Conservation (phyloP, 352 stramenopile species). For the Achlya hypogyna region DNA sequence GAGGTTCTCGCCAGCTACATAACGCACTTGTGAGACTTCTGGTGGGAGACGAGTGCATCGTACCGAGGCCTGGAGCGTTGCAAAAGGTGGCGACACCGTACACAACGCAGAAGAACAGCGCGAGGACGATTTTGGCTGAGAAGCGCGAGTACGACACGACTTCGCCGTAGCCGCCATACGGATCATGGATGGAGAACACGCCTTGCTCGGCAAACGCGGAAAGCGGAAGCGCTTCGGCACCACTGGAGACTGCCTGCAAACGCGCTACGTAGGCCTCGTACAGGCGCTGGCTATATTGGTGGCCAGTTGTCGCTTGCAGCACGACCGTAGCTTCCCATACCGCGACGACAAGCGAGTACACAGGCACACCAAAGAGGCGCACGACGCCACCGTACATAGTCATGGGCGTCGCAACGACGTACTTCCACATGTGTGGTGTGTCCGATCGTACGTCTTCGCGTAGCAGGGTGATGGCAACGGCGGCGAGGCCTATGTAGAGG, state of each 20-base stretch:
- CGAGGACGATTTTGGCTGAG: slow-evolving; percentile 36
- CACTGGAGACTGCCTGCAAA: slow-evolving; percentile 15
- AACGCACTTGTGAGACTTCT: background rate
- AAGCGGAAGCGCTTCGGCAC: slow-evolving; percentile 21
- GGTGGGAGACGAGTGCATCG: background rate
- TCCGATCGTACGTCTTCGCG: slow-evolving; percentile 27
- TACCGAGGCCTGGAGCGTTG: slow-evolving; percentile 60
- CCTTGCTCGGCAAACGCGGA: slow-evolving; percentile 27
- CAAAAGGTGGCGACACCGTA: slow-evolving; percentile 62
- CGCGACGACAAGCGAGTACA: slow-evolving; percentile 49
- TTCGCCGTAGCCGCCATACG: slow-evolving; percentile 27
- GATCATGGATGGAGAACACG: slow-evolving; percentile 27
- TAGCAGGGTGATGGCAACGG: slow-evolving; percentile 29
- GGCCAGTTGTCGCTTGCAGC: slow-evolving; percentile 26
- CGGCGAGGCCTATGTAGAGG: slow-evolving; percentile 30
- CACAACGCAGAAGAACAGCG: slow-evolving; percentile 35
- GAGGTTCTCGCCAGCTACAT: slow-evolving; percentile 62
- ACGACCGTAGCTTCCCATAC: slow-evolving; percentile 34
- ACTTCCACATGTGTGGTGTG: slow-evolving; percentile 35
- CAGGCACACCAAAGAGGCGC: slow-evolving; percentile 52
- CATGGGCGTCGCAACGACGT: slow-evolving; percentile 53
- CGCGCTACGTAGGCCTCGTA: slow-evolving; percentile 34
- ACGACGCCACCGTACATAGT: slow-evolving; percentile 39
- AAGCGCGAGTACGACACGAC: slow-evolving; percentile 31
- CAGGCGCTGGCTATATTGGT: slow-evolving; percentile 33